Conservation (phyloP, 768 basidiomycete species). For the Suillus ampliporus region DNA sequence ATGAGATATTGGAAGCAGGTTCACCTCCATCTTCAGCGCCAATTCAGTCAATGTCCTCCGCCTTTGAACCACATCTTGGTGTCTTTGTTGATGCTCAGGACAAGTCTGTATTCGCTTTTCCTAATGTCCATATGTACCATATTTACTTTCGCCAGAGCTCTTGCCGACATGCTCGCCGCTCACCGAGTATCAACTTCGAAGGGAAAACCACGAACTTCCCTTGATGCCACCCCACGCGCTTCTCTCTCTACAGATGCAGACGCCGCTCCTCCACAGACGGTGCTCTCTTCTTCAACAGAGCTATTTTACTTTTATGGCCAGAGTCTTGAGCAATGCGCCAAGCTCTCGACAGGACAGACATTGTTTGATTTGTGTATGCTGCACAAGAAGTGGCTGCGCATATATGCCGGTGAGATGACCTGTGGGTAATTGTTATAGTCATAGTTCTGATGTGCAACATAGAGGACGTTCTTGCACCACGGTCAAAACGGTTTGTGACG, state of each 20-base stretch:
- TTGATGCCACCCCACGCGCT: slow-evolving; percentile 57
- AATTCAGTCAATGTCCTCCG: slow-evolving; percentile 77
- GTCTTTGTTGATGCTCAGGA: slow-evolving; percentile 97
- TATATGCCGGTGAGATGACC: slow-evolving; percentile 76
- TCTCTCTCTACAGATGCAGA: slow-evolving; percentile 49
- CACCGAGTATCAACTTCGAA: slow-evolving; percentile 59
- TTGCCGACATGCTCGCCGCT: slow-evolving; percentile 88
- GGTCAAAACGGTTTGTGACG: slow-evolving; percentile 68
- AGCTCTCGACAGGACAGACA: slow-evolving; percentile 83
- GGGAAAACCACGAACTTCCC: slow-evolving; percentile 62
- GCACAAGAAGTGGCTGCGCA: slow-evolving; percentile 92
- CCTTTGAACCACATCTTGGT: slow-evolving; percentile 91
- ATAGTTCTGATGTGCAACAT: slow-evolving; percentile 9
- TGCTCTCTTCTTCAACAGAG: slow-evolving; percentile 93
- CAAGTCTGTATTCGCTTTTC: slow-evolving; percentile 63
- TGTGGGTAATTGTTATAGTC: neutral
- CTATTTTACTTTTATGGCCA: slow-evolving; percentile 98
- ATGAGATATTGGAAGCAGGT: slow-evolving; percentile 64
- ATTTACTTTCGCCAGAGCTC: slow-evolving; percentile 55
- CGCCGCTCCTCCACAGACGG: slow-evolving; percentile 57
- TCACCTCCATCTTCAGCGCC: slow-evolving; percentile 56
- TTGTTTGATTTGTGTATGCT: slow-evolving; percentile 81
- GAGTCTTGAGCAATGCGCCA: slow-evolving; percentile 92
- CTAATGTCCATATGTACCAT: neutral
- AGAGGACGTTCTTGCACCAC: slow-evolving; percentile 87